phyloP scores from a whole-genome alignment of 345 rosid genomes.

The Psidium friedrichsthalianum region DNA sequence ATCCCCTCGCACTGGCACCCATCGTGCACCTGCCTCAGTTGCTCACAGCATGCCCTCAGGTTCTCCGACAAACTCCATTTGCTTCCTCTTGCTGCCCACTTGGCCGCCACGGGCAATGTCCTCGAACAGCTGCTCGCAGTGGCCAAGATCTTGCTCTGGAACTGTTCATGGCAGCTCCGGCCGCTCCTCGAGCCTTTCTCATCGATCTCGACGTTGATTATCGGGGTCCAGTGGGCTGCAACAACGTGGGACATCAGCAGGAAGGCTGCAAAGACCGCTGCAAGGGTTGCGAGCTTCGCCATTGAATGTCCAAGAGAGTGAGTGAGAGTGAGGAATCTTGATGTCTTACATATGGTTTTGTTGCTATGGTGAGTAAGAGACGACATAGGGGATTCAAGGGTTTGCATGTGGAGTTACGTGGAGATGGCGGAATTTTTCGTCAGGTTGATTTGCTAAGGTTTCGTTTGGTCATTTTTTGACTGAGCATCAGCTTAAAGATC shows the following conservation, averaged over 20 bases:
- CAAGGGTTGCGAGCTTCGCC: not conserved
- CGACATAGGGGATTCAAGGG: not conserved
- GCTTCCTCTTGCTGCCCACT: not conserved
- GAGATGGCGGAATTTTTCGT: not conserved
- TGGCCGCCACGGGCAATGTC: not conserved
- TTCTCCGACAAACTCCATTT: not conserved
- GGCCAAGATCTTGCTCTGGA: not conserved
- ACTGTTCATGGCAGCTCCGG: not conserved
- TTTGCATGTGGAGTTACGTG: not conserved
- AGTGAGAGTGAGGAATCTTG: not conserved
- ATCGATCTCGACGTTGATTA: not conserved
- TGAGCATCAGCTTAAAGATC: not conserved
- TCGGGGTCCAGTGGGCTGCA: not conserved
- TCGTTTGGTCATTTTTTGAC: not conserved
- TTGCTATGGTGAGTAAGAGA: not conserved
- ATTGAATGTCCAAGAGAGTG: not conserved
- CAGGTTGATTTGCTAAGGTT: not conserved
- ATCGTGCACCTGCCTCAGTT: not conserved
- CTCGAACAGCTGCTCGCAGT: not conserved
- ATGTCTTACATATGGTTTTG: not conserved
- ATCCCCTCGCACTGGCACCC: conserved; percentile 4
- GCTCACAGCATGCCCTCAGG: not conserved
- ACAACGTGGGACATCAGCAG: not conserved
- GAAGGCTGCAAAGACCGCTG: not conserved
- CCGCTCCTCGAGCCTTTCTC: not conserved